These are phyloP conservation scores for Alternaria sp. DNA, from an alignment of 2,329 filamentous ascomycete genomes.

Conservation along the genomic window DNA sequence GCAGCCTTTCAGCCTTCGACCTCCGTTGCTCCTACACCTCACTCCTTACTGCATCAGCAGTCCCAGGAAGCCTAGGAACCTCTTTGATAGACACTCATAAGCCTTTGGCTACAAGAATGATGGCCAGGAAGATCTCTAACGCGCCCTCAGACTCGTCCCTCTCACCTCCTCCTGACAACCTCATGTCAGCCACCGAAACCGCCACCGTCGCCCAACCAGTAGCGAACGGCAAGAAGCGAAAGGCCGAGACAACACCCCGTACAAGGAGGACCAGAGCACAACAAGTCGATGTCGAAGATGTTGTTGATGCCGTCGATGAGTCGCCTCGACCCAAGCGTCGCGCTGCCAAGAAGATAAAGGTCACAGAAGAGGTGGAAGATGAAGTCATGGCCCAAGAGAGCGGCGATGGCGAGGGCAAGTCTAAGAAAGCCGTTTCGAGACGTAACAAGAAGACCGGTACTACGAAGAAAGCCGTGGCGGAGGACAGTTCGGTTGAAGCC, in stretches of 20 bases:
- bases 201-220: conserved; percentile 9
- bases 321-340: conserved; percentile 21
- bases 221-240: conserved; percentile 34
- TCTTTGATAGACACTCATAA: neutral
- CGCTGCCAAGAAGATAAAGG: conserved; percentile 24
- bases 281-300: conserved; percentile 6
- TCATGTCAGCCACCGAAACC: conserved; percentile 5
- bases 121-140: conserved; percentile 24
- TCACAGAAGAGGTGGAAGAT: conserved; percentile 23
- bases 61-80: neutral
- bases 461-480: neutral
- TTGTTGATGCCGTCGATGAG: conserved; percentile 3
- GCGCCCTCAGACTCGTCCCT: conserved; percentile 32
- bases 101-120: conserved; percentile 6
- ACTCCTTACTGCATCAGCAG: neutral
- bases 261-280: conserved; percentile 14
- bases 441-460: neutral
- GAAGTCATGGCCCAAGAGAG: conserved; percentile 16
- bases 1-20: neutral
- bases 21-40: conserved; percentile 4
- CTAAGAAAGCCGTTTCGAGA: conserved; percentile 13
- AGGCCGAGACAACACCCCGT: conserved; percentile 28
- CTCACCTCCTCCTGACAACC: conserved; percentile 26
- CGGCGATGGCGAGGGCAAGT: conserved; percentile 3
- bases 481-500: neutral